phyloP scores from a whole-genome alignment of 1,139 yeast genomes.

The Yamadazyma blattariae region DNA sequence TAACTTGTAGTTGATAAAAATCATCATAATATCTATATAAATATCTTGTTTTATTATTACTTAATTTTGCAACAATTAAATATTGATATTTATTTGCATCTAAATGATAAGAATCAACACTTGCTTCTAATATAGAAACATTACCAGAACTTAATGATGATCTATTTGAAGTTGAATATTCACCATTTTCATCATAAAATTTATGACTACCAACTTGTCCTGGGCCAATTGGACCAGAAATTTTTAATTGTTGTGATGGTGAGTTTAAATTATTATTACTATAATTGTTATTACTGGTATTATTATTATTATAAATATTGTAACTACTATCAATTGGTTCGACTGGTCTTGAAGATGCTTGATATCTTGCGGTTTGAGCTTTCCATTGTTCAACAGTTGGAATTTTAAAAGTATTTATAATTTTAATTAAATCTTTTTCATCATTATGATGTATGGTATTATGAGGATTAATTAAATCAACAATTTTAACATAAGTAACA shows the following conservation, averaged over 20 bases:
- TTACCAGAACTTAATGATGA: constrained; percentile 34
- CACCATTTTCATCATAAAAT: constrained; percentile 37
- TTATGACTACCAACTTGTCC: constrained; percentile 43
- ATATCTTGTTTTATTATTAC: constrained; percentile 66
- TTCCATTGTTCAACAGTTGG: constrained; percentile 98
- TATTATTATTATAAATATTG: neutral
- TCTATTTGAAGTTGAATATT: constrained; percentile 35
- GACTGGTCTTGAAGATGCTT: constrained; percentile 84
- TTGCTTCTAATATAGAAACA: constrained; percentile 51
- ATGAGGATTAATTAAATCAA: constrained; percentile 60
- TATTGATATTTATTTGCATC: constrained; percentile 92
- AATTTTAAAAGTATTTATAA: constrained; percentile 60
- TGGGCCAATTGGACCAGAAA: constrained; percentile 4
- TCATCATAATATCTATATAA: constrained; percentile 93
- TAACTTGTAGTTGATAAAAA: constrained; percentile 91
- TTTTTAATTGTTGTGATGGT: neutral
- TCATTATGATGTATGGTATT: constrained; percentile 11
- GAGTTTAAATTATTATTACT: neutral
- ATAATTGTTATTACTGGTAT: neutral
- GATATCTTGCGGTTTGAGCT: constrained; percentile 82
- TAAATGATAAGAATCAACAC: constrained; percentile 77
- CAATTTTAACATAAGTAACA: constrained; percentile 80
- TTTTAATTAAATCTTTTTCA: constrained; percentile 28
- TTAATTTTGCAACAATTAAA: constrained; percentile 65
- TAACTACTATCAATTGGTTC: constrained; percentile 1